Conservation (phyloP, 176 grass and related monocot species). For the Olyra latifolia region DNA sequence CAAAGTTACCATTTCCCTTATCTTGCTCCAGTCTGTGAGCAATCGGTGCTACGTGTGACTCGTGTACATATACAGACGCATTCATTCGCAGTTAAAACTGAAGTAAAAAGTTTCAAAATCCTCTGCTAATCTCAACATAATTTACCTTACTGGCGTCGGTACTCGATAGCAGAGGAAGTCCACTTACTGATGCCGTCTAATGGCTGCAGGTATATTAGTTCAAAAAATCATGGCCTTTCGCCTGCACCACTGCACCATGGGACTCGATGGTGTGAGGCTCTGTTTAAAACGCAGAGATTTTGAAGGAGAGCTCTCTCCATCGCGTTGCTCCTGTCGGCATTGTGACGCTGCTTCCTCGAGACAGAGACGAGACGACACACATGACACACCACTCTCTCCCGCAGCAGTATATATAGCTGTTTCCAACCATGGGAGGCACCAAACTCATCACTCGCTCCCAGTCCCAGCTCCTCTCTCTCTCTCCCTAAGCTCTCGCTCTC, state of each 20-base stretch:
- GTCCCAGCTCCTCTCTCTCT: not conserved
- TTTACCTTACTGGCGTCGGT: not conserved
- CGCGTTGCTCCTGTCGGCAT: not conserved
- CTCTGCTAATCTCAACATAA: not conserved
- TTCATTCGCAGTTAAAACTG: not conserved
- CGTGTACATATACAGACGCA: not conserved
- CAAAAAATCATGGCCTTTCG: no score
- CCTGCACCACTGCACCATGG: no score
- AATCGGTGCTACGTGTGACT: not conserved
- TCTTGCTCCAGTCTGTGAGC: not conserved
- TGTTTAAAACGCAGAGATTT: no score
- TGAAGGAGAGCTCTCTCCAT: no score
- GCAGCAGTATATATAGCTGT: constrained; percentile 7
- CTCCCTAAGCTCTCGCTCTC: not conserved
- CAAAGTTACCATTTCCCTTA: not conserved
- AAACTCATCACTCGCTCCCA: not conserved
- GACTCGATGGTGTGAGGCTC: no score
- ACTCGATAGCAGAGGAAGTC: not conserved
- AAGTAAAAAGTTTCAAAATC: not conserved
- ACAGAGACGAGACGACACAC: no score
- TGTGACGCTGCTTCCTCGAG: not conserved
- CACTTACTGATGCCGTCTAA: no score
- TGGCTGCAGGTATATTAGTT: no score
- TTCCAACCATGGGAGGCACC: not conserved
- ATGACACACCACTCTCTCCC: not conserved